Conservation (phyloP, 331 rosid genomes). For the Rosa hybrid region DNA sequence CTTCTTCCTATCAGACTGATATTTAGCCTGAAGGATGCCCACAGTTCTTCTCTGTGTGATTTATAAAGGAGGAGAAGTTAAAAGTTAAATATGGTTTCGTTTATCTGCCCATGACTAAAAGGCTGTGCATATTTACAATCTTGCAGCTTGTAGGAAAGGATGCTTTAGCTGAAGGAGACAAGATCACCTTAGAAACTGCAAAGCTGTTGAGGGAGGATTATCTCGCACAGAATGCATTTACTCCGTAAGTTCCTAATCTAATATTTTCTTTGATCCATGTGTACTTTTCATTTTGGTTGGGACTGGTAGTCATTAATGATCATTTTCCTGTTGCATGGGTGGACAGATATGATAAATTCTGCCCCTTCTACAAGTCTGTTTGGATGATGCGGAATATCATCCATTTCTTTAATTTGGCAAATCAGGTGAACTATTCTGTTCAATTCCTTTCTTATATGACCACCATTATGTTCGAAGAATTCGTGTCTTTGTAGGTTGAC, state of each 20-base stretch:
- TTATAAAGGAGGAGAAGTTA: neutral
- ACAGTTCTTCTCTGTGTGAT: neutral
- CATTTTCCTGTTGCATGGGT: slow-evolving; percentile 27
- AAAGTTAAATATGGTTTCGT: neutral
- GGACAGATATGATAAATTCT: slow-evolving; percentile 90
- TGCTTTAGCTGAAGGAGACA: slow-evolving; percentile 97
- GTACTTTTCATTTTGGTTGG: neutral
- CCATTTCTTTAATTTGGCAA: slow-evolving; percentile 95
- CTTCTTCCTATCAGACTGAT: neutral
- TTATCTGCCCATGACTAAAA: neutral
- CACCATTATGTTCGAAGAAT: neutral
- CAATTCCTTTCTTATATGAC: neutral
- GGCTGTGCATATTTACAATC: slow-evolving; percentile 12
- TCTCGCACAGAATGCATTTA: slow-evolving; percentile 99
- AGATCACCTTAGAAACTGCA: slow-evolving; percentile 97
- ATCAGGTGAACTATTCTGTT: slow-evolving; percentile 58
- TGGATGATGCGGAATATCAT: slow-evolving; percentile 99
- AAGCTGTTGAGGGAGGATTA: slow-evolving; percentile 99
- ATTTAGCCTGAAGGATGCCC: neutral
- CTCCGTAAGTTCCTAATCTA: slow-evolving; percentile 61
- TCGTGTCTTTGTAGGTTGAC: neutral
- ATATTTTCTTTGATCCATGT: neutral
- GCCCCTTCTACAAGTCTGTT: slow-evolving; percentile 98
- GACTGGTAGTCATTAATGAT: neutral
- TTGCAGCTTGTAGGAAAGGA: slow-evolving; percentile 98